A percentile compares a stretch with the other conserved stretches of the same genome.
phyloP scores from a whole-genome alignment of 1,284 basidiomycete genomes.

The Pascua sp. region DNA sequence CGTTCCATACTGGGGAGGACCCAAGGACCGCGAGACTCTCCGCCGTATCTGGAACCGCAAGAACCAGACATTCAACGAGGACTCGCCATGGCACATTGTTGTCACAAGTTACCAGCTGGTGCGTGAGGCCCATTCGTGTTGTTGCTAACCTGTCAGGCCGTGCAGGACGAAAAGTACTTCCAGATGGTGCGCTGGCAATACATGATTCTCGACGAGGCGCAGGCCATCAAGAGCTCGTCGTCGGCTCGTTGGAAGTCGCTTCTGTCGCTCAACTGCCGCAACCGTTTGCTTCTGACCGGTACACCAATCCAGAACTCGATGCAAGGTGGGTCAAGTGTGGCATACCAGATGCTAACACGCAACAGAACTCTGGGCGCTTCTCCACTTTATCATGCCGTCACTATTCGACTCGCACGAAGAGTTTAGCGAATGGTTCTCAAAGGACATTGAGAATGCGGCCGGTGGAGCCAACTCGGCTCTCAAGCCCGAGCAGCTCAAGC shows the following conservation, averaged over 20 bases:
- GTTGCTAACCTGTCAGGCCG: conserved; percentile 58
- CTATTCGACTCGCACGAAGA: conserved; percentile 99
- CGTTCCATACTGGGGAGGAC: conserved; percentile 96
- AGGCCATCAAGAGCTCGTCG: conserved; percentile 99
- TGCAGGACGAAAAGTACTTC: conserved; percentile 97
- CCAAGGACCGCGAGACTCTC: conserved; percentile 90
- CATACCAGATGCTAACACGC: background rate
- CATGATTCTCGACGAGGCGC: conserved; percentile 98
- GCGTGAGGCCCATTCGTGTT: conserved; percentile 30
- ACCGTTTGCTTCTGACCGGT: conserved; percentile 90
- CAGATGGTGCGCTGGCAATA: conserved; percentile 99
- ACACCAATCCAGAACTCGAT: conserved; percentile 99
- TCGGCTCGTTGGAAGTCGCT: conserved; percentile 97
- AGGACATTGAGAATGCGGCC: conserved; percentile 95
- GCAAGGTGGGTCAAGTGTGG: conserved; percentile 66
- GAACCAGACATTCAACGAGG: conserved; percentile 90
- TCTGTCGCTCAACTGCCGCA: conserved; percentile 92
- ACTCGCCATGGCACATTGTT: conserved; percentile 94
- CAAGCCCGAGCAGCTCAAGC: conserved; percentile 91
- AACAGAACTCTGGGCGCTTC: conserved; percentile 93
- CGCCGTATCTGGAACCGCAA: conserved; percentile 99
- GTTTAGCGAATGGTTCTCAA: conserved; percentile 99
- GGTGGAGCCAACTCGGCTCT: conserved; percentile 66
- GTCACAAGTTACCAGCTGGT: conserved; percentile 97
- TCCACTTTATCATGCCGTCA: conserved; percentile 99